Conservation (phyloP, 2,329 filamentous ascomycete species). For the Emergomyces africanus region DNA sequence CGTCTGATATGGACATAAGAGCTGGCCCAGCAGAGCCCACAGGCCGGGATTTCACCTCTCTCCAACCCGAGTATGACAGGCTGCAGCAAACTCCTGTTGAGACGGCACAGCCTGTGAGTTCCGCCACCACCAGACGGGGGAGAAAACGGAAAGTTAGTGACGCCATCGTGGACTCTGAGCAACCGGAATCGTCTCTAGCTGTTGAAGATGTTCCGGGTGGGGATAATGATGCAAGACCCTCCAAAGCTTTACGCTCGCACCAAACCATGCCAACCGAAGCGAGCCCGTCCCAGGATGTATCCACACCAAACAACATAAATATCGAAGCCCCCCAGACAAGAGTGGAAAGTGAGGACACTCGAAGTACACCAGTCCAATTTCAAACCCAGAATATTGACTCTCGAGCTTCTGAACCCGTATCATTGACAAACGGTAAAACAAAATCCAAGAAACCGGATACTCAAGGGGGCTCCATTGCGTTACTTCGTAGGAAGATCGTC, state of each 20-base stretch:
- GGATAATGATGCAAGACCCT: neutral
- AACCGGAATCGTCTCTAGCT: neutral
- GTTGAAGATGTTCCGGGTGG: neutral
- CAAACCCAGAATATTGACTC: neutral
- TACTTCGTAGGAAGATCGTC: slow-evolving; percentile 38
- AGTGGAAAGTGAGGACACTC: neutral
- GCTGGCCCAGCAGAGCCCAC: neutral
- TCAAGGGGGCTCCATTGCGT: slow-evolving; percentile 31
- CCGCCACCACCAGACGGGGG: neutral
- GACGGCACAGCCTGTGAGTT: neutral
- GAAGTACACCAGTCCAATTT: neutral
- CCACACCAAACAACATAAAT: neutral
- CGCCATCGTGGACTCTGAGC: neutral
- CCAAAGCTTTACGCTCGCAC: neutral
- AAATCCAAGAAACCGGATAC: slow-evolving; percentile 6
- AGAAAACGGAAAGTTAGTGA: neutral
- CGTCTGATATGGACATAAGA: neutral
- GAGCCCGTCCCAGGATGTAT: neutral
- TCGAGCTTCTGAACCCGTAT: neutral
- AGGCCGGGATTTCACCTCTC: neutral
- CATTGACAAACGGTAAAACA: neutral
- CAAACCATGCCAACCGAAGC: neutral
- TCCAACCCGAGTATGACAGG: neutral
- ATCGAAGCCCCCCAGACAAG: neutral
- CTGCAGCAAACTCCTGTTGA: neutral